Evolutionary conservation across 176 grass and related monocot genomes (phyloP), one percentile per base, ranked within the genome.

Genomic region (Triticum turgidum): DNA sequence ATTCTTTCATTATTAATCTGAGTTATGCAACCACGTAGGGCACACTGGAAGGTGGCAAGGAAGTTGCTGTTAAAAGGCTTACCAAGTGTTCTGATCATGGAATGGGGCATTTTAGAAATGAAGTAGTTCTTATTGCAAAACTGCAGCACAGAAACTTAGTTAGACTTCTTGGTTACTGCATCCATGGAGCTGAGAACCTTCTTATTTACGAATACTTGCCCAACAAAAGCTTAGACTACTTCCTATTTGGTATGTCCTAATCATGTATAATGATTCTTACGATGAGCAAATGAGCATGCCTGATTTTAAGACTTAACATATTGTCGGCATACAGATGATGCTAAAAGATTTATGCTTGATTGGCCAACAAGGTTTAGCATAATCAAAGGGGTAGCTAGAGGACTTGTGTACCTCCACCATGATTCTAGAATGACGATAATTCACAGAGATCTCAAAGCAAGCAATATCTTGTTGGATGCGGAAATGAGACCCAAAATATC

Each of bases 101-200:
- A 4, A 6, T 24, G 1, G 47, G 91, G 30, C 83, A 91, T 17
- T 91, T 91, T 35, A 91, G 73, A 67, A 94, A 94, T 45, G 89
- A 94, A 85, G 83, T 91, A 5, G 35, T 87, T 45, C 54, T 94
- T 9, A 87, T 94, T 12, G 86, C 80, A 25, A 94, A 89, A 77
- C 51, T 94, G 56, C 92, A 89, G 52, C 92, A 93, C 71, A 86
- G 84, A 27, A 93, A 94, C 54, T 76, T 94, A 56, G 92, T 89
- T 49, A 82, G 25, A 49, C 89, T 94, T 8, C 32, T 87, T 9
- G 89, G 92, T n/a, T 94, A 70, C 10, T 91, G 89, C 37, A 85
- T 84, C 35, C 68, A 85, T 49, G 89, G 38, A 47, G 74, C 89
- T 49, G 92, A 94, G 54, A 89, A 86, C 42, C 38, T 91, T 15